Base-by-base conservation (phyloP, 2,329 filamentous ascomycete species). In the Penicillium sp. region DNA sequence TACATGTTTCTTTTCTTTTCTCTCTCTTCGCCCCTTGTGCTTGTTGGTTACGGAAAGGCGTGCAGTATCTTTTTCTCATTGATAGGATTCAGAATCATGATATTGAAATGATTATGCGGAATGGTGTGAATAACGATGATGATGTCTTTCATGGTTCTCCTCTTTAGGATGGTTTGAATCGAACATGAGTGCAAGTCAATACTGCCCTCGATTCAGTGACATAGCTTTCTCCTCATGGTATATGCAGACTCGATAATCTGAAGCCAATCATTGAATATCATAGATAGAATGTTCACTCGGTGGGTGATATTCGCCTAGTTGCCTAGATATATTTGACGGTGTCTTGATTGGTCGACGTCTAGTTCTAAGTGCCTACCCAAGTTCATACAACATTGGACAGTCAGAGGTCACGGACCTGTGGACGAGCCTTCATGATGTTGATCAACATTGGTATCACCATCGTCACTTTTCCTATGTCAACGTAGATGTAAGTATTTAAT, bases 41-140 rank as follows among this genome's bases (percentile, higher is more conserved):
- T 52, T 52, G n/a, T 58, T 47, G 56, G 40, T 47, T 48, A 21
- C 12, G 20, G 20, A 45, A 16, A 24, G 24, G 40, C 38, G 42
- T 54, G 43, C 20, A 16, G 38, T 49, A 16, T 50, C 46, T 54
- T 16, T 51, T 20, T 21, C 40, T 47, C 24, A 38, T 33, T 43
- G 24, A n/a, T 46, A 47, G 38, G 46, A 6, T 23, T 46, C 21
- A n/a, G 26, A 42, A 45, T 45, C n/a, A 42, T 49, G 56, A 35
- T 49, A 45, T 58, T 53, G 45, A 18, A 54, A 57, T 24, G 49
- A 49, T 43, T 35, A 48, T 43, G 40, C 45, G 55, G 55, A 53
- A 53, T 42, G 55, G 33, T 43, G 42, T 48, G 26, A 49, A 48
- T 52, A 40, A 43, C 35, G 43, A 52, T 52, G 49, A 53, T 26